phyloP scores from a whole-genome alignment of 1,284 basidiomycete genomes.

The Apiotrichum mycotoxinovorans region DNA sequence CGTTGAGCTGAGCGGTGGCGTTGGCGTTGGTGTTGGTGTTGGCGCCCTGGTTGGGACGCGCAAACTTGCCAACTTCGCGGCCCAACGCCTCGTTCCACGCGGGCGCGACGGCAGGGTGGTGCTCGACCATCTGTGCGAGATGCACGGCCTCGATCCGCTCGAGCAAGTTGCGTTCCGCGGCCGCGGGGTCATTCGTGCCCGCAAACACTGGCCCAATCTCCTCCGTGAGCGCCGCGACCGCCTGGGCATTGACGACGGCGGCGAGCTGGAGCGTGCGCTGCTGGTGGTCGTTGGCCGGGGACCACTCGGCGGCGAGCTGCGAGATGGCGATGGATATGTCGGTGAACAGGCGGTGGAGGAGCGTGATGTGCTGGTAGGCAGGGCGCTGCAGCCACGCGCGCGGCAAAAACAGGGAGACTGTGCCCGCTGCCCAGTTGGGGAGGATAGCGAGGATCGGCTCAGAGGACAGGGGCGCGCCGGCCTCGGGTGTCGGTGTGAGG shows the following conservation, averaged over 20 bases:
- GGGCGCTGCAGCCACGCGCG: constrained; percentile 10
- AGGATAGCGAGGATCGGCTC: constrained; percentile 11
- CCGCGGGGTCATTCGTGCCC: constrained; percentile 1
- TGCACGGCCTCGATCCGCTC: constrained; percentile 12
- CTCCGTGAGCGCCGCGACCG: background rate
- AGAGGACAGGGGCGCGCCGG: background rate
- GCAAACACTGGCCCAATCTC: constrained; percentile 4
- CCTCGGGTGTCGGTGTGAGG: constrained; percentile 25
- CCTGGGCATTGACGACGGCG: background rate
- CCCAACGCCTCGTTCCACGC: background rate
- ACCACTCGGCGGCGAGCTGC: constrained; percentile 40
- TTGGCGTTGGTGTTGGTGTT: too few species aligned
- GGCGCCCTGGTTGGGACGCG: too few species aligned
- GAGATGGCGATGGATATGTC: constrained; percentile 32
- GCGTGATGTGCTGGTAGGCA: constrained; percentile 31
- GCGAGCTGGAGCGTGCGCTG: background rate
- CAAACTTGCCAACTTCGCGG: background rate
- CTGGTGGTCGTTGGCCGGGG: background rate
- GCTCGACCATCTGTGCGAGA: background rate
- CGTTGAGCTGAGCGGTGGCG: too few species aligned
- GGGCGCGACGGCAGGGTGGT: background rate
- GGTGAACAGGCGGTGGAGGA: constrained; percentile 33
- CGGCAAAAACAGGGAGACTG: constrained; percentile 8
- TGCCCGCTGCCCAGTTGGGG: background rate
- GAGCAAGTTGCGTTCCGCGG: constrained; percentile 11